Base-by-base conservation (phyloP, 148 eudicot genomes). In the Gaultheria prostrata region DNA sequence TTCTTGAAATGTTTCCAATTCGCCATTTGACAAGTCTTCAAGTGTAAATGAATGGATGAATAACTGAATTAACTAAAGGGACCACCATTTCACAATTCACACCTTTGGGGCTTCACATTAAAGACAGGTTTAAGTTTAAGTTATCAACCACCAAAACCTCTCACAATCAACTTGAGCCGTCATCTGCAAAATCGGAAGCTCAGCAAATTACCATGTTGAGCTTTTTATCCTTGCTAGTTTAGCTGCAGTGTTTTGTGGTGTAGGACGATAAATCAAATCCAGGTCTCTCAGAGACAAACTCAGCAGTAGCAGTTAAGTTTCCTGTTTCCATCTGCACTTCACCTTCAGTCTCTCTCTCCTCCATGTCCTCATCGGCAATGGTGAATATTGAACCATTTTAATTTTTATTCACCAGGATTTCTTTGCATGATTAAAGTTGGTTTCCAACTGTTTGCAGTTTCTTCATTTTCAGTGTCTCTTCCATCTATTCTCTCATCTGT, bases 191-290 rank as follows among this genome's bases (percentile, higher is more conserved):
- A 65, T 26, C 17, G 2, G 33, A 65, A 65, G 18, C 14, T 65
- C 33, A 12, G 33, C 26, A 65, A 65, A 65, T 65, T 15, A 65
- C 33, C 46, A 35, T 1, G 20, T 70, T 4, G 75, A 30, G 3
- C 45, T 70, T 35, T 70, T 70, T 56, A 57, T 3, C 69, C 81
- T 56, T 21, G 3, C 32, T 56, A 20, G 81, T 78, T 56, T 78
- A 32, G 67, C 28, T 78, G 26, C 81, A 48, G 57, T 76, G 30
- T 24, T 17, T 54, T 49, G 2, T 33, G 49, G 28, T 21, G 81
- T 20, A 11, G 18, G 45, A 8, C 10, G 56, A 78, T 1, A 30
- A 56, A 56, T 56, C 14, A 32, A 56, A 54, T 78, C 63, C 26
- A 43, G 45, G 80, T 15, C 80, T 53, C 67, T 26, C 45, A 15